A percentile compares a stretch with the other conserved stretches of the same genome.
These are phyloP conservation scores for Tilletia walkeri DNA, from an alignment of 1,284 basidiomycete species.

Conservation along the genomic window DNA sequence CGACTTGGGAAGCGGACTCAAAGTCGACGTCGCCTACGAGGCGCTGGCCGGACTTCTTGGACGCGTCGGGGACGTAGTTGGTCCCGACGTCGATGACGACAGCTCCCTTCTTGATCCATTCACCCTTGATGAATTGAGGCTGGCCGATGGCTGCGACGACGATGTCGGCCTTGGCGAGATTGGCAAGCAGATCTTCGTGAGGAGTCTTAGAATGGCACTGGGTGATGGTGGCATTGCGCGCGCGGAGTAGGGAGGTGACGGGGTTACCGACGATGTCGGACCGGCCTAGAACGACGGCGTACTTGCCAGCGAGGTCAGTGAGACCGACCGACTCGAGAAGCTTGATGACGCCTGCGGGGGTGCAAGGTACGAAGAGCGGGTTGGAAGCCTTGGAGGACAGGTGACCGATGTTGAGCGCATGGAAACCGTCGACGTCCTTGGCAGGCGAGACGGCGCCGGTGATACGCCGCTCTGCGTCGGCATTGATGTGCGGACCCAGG, in stretches of 20 bases:
- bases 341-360: slow-evolving; percentile 86
- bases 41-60: slow-evolving; percentile 92
- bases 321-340: slow-evolving; percentile 83
- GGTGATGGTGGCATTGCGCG: slow-evolving; percentile 90
- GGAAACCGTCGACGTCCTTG: slow-evolving; percentile 99
- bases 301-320: slow-evolving; percentile 60
- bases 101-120: slow-evolving; percentile 92
- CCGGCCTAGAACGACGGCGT: slow-evolving; percentile 89
- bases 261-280: slow-evolving; percentile 98
- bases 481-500: slow-evolving; percentile 76
- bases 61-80: slow-evolving; percentile 79
- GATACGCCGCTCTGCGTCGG: slow-evolving; percentile 82
- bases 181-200: slow-evolving; percentile 64
- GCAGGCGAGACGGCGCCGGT: slow-evolving; percentile 90
- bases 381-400: slow-evolving; percentile 84
- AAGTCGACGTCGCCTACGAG: slow-evolving; percentile 96
- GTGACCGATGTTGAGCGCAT: slow-evolving; percentile 97
- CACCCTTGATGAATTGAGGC: slow-evolving; percentile 82
- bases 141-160: slow-evolving; percentile 91
- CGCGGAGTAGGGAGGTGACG: slow-evolving; percentile 83
- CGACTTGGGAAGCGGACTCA: slow-evolving; percentile 71
- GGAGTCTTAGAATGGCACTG: slow-evolving; percentile 88
- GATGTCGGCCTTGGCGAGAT: slow-evolving; percentile 85
- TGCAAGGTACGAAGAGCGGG: slow-evolving; percentile 92
- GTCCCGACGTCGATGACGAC: slow-evolving; percentile 73